Conservation (phyloP, 148 eudicot genomes). For the Chenopodium album region DNA sequence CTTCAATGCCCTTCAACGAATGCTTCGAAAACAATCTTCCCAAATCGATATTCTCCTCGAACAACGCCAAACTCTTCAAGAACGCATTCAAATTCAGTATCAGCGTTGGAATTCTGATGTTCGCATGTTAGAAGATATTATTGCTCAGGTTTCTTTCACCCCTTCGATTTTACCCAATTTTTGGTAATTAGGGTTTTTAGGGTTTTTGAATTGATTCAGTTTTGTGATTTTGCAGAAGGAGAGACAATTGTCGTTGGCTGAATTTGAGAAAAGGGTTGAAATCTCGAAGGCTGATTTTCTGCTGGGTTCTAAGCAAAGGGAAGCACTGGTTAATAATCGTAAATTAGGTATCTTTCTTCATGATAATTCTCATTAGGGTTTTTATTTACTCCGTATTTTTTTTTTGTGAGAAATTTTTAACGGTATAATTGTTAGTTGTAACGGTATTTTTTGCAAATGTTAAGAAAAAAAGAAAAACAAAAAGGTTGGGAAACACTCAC, state of each 20-base stretch:
- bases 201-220: neutral
- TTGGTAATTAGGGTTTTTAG: neutral
- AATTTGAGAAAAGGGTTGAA: slow-evolving; percentile 32
- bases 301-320: slow-evolving; percentile 37
- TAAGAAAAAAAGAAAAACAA: too few species aligned
- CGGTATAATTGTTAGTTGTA: neutral
- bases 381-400: neutral
- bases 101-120: slow-evolving; percentile 38
- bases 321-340: slow-evolving; percentile 32
- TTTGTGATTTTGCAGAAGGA: slow-evolving; percentile 45
- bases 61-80: slow-evolving; percentile 39
- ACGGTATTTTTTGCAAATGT: neutral
- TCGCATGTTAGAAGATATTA: slow-evolving; percentile 25
- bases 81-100: slow-evolving; percentile 31
- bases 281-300: slow-evolving; percentile 30
- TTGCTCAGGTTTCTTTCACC: slow-evolving; percentile 35
- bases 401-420: neutral
- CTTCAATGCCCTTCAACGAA: slow-evolving; percentile 35
- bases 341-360: slow-evolving; percentile 42
- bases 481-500: too few species aligned
- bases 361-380: neutral
- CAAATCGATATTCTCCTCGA: slow-evolving; percentile 38
- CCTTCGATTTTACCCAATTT: neutral
- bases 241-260: slow-evolving; percentile 21
- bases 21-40: slow-evolving; percentile 33